These are phyloP conservation scores for Priceomyces melissophilus DNA, from an alignment of 805 yeast genomes.

Conservation along the genomic window DNA sequence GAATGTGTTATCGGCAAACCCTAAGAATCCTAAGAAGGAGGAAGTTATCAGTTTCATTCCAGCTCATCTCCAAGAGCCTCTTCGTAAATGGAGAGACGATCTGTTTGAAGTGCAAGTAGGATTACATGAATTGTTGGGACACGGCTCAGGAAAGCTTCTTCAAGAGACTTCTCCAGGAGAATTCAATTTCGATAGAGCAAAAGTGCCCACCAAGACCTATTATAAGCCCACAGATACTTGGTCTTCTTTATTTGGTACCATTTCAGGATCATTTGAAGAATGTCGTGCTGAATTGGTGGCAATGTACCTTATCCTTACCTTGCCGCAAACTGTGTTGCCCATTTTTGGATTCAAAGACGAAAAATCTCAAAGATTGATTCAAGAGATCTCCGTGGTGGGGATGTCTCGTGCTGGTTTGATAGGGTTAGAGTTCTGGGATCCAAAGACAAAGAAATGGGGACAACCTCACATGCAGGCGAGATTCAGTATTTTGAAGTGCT, in stretches of 20 bases:
- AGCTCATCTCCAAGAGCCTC: conserved; percentile 51
- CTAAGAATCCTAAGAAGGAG: conserved; percentile 61
- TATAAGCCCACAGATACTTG: conserved; percentile 84
- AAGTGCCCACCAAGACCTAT: conserved; percentile 65
- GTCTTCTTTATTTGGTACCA: conserved; percentile 80
- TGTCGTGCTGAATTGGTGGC: conserved; percentile 93
- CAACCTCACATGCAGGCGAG: conserved; percentile 95
- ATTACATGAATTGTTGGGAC: conserved; percentile 86
- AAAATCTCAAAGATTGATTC: conserved; percentile 60
- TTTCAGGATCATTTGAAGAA: conserved; percentile 88
- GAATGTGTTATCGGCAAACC: conserved; percentile 69
- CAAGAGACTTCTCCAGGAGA: conserved; percentile 52
- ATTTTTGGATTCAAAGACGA: conserved; percentile 66
- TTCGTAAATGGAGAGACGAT: conserved; percentile 69
- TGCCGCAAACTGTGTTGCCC: conserved; percentile 53
- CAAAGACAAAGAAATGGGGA: conserved; percentile 79
- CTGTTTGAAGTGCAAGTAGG: conserved; percentile 94
- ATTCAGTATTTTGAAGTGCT: conserved; percentile 75
- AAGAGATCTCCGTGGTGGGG: conserved; percentile 64
- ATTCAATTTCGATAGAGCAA: conserved; percentile 66
- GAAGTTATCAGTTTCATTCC: conserved; percentile 65
- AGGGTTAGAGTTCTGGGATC: conserved; percentile 87
- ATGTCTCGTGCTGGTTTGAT: conserved; percentile 88
- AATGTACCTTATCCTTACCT: conserved; percentile 69
- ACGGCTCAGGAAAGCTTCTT: conserved; percentile 83